Percentiles rank a stretch among this genome's conserved stretches.
phyloP scores from a whole-genome alignment of 306 rosid species.

The Quercus robur region DNA sequence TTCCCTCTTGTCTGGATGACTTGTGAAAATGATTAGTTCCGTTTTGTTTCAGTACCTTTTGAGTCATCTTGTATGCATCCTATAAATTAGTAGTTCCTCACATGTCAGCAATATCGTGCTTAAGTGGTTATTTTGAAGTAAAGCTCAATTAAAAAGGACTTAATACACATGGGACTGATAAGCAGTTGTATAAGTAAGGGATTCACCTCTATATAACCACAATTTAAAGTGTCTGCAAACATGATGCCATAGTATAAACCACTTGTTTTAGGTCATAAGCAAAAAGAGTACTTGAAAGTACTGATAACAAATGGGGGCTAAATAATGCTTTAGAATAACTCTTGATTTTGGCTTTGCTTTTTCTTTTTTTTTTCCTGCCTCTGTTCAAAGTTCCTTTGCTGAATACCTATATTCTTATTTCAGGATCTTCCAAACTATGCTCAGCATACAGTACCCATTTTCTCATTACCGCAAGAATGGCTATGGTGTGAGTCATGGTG shows the following conservation, averaged over 20 bases:
- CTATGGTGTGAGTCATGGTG: slow-evolving; percentile 99
- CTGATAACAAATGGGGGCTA: neutral
- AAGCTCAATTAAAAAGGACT: neutral
- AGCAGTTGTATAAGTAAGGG: neutral
- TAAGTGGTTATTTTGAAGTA: neutral
- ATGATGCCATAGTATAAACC: neutral
- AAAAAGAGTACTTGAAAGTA: neutral
- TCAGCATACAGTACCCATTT: slow-evolving; percentile 89
- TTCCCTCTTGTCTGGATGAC: neutral
- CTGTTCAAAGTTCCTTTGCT: neutral
- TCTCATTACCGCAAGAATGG: slow-evolving; percentile 98
- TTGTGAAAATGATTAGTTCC: neutral
- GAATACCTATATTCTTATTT: slow-evolving; percentile 19
- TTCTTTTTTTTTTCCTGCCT: neutral
- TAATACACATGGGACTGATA: neutral
- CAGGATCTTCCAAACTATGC: slow-evolving; percentile 99
- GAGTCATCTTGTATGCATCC: neutral
- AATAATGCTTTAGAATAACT: neutral
- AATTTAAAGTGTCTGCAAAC: neutral
- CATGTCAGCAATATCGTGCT: too few relatives aligned
- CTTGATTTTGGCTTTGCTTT: neutral
- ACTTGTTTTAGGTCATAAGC: neutral
- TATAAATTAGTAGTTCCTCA: too few relatives aligned
- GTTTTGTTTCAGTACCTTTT: neutral
- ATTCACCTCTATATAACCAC: neutral